These are phyloP conservation scores for Phylloporus sp. DNA, from an alignment of 768 basidiomycete species.

Conservation along the genomic window DNA sequence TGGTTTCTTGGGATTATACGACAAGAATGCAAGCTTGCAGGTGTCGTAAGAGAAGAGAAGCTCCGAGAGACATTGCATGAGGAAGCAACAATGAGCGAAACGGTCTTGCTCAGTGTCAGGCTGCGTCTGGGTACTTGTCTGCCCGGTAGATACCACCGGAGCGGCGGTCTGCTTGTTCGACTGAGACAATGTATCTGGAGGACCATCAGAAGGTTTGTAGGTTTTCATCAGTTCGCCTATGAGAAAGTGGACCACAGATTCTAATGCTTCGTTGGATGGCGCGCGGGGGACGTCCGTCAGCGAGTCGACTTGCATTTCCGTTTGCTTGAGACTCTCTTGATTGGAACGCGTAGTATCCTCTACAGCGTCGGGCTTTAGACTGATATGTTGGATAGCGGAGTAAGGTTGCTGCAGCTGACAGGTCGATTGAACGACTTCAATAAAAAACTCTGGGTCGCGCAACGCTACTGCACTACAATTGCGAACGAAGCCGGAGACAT, in stretches of 20 bases:
- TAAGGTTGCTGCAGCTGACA: constrained; percentile 73
- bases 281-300: constrained; percentile 21
- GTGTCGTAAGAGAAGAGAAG: constrained; percentile 88
- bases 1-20: constrained; percentile 62
- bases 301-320: constrained; percentile 62
- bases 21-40: constrained; percentile 86
- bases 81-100: constrained; percentile 66
- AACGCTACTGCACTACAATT: constrained; percentile 75
- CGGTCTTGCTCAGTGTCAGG: constrained; percentile 25
- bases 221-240: constrained; percentile 65
- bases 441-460: constrained; percentile 74
- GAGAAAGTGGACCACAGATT: constrained; percentile 65
- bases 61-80: constrained; percentile 91
- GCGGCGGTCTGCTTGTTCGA: constrained; percentile 9
- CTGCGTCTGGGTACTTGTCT: constrained; percentile 12
- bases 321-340: constrained; percentile 19
- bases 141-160: constrained; percentile 8
- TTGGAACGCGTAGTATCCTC: constrained; percentile 8
- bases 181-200: constrained; percentile 15
- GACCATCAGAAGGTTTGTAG: constrained; percentile 45
- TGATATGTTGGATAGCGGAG: constrained; percentile 52
- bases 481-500: constrained; percentile 69
- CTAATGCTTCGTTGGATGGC: constrained; percentile 43
- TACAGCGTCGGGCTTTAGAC: constrained; percentile 43
- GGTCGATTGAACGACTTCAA: constrained; percentile 64